Evolutionary conservation across 164 flowering plant species (phyloP), one percentile per base, ranked within the genome.

Genomic region (Echeveria elegans): DNA sequence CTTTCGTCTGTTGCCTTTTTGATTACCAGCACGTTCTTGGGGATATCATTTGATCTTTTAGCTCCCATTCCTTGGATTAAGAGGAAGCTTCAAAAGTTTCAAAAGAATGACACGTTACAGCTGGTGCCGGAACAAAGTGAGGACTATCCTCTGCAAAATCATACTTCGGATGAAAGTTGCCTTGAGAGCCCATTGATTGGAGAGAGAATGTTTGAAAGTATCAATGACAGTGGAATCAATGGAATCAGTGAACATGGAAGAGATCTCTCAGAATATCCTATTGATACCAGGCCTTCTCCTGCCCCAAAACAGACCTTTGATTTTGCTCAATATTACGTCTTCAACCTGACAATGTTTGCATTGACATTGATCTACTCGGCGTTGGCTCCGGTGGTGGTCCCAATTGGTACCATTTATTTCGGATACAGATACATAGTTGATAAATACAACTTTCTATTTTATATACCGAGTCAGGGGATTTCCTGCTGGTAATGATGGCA

Each of bases 51-150:
- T 77, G 99, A 95, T 78, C 76, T 95, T 15, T 74, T 95, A 70
- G 96, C 98, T 72, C 98, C 99, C 38, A 76, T 95, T 24, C 99
- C 99, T 53, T 95, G 97, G 98, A 95, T 95, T n/a, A 92, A 95
- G 72, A 85, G 76, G 66, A 86, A 88, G 77, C 78, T 95, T 67
- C 88, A 81, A 72, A 88, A 76, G 74, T 87, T 95, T 73, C 82
- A 82, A 64, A 95, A 92, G 78, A 95, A 95, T 66, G 99, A 92
- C 78, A 92, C 90, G 99, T 90, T 95, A 30, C 96, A 87, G 77
- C 72, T 95, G 75, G 99, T 92, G n/a, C 99, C 98, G 8, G 98
- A 92, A 70, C 90, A 83, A 73, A 87, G 69, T 69, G 99, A 92
- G 71, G 94, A 87, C 11, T 83, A 83, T 71, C 81, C 85, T 6